Conservation (phyloP, 495 filamentous ascomycete species). For the Xylaria acuta region DNA sequence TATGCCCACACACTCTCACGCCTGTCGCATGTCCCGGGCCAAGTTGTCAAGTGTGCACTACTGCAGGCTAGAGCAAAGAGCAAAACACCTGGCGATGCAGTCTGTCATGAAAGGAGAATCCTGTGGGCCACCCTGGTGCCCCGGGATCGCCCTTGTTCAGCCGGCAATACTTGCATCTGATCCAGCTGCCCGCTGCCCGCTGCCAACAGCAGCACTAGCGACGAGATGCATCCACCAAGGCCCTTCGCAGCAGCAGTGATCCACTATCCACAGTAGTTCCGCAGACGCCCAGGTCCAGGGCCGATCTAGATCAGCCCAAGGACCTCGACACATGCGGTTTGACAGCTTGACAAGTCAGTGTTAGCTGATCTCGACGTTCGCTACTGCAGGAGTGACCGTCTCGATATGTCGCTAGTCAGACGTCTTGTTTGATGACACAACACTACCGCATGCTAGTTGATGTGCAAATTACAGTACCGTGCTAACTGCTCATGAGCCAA, state of each 20-base stretch:
- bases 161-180: constrained; percentile 18
- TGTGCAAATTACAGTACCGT: constrained; percentile 7
- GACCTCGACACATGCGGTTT: not conserved
- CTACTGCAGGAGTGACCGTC: constrained; percentile 22
- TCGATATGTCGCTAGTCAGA: constrained; percentile 17
- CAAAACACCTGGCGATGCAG: constrained; percentile 21
- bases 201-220: not conserved
- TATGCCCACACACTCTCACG: not conserved
- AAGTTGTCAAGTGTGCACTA: not conserved
- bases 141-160: constrained; percentile 18
- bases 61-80: not conserved
- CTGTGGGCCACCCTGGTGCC: not conserved
- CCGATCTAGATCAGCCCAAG: constrained; percentile 19
- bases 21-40: not conserved
- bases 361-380: constrained; percentile 11
- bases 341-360: constrained; percentile 24
- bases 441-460: not conserved
- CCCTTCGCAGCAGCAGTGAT: not conserved
- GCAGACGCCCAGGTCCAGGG: constrained; percentile 13
- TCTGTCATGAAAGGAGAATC: constrained; percentile 19
- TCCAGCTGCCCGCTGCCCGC: not conserved
- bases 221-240: not conserved
- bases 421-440: not conserved
- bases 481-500: not conserved
- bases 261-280: not conserved